Base-by-base conservation (phyloP, 2,329 filamentous ascomycete species). In the Cyphellophora europaea region DNA sequence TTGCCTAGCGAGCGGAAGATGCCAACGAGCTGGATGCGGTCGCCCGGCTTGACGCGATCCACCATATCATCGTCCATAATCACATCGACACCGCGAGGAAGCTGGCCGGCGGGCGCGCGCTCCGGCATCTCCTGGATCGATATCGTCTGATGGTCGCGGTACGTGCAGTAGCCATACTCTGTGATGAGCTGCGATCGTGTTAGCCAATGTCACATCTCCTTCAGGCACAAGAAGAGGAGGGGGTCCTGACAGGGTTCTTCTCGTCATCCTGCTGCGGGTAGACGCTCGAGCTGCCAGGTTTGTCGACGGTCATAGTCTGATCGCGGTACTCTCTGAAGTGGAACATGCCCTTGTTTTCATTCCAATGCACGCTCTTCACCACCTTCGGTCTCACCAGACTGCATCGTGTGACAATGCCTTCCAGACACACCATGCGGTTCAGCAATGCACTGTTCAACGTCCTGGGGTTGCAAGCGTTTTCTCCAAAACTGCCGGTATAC, bases 61-160 rank as follows among this genome's bases (percentile, higher is more conserved):
- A 96, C 91, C 35, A 98, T 70, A 56, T 98, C 91, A 56, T 98
- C 91, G 56, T 98, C 91, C 46, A 98, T 67, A 49, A 98, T 88
- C 11, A 96, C 88, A 60, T 98, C 91, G 12, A 98, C 91, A 37
- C 89, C 87, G 35, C 91, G 80, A 40, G 91, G 91, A 45, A 98
- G 72, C 66, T 96, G 91, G 35, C 91, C 91, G 40, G 91, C 89
- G 35, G 91, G 91, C 2, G 91, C 91, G 49, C 89, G 73, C 61
- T 98, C 91, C 1, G 91, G 91, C 91, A 98, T 98, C 66, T 98
- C 91, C 62, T 98, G 91, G 47, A 98, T 95, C 0, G 89, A 95
- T 41, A 98, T 86, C 11, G 85, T 94, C 59, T 98, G 91, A 56
- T 98, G 91, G 57, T 98, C 91, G 53, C 89, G 75, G 62, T 95